A percentile compares a stretch with the other conserved stretches of the same genome.
phyloP scores from a whole-genome alignment of 805 yeast species.

The Phaffomyces thermotolerans region DNA sequence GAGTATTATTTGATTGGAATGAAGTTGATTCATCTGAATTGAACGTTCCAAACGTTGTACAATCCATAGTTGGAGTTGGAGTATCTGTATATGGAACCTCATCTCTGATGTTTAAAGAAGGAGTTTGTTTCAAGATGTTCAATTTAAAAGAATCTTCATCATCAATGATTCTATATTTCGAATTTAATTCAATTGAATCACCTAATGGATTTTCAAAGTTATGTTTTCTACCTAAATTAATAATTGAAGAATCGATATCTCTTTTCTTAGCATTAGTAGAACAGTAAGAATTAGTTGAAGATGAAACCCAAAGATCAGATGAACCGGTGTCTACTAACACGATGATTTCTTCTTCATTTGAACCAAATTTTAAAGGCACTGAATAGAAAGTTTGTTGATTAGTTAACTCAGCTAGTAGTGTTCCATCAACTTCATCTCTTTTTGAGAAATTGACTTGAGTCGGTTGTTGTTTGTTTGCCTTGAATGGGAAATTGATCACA shows the following conservation, averaged over 20 bases:
- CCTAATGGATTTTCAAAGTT: not conserved
- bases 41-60: conserved; percentile 34
- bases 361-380: conserved; percentile 8
- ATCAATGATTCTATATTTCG: conserved; percentile 2
- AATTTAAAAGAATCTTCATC: not conserved
- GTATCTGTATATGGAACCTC: not conserved
- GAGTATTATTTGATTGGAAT: conserved; percentile 27
- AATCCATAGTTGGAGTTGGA: conserved; percentile 5
- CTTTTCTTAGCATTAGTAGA: not conserved
- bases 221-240: not conserved
- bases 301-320: conserved; percentile 29
- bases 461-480: not conserved
- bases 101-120: not conserved
- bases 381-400: conserved; percentile 10
- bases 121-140: not conserved
- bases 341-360: conserved; percentile 16
- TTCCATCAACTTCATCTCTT: conserved; percentile 1
- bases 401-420: conserved; percentile 1
- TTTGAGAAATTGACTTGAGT: not conserved
- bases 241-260: not conserved
- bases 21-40: conserved; percentile 26
- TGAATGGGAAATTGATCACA: not conserved
- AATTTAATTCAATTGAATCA: not conserved
- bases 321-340: conserved; percentile 30
- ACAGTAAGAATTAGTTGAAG: conserved; percentile 25